phyloP scores from a whole-genome alignment of 1,284 basidiomycete genomes.

The Cryptococcus sp. region DNA sequence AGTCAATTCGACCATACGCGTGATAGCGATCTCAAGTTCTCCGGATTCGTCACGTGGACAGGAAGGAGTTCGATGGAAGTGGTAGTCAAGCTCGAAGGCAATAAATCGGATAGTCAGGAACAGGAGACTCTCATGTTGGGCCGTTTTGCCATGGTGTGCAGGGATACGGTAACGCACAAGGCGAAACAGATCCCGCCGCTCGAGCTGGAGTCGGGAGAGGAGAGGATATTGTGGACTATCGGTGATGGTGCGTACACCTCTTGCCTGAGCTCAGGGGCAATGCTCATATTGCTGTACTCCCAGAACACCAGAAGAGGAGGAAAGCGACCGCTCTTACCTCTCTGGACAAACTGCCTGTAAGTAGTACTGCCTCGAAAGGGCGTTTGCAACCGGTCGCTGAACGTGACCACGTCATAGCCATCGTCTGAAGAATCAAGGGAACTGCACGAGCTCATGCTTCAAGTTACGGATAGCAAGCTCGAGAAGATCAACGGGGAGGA shows the following conservation, averaged over 20 bases:
- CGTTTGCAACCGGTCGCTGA: too few relatives aligned
- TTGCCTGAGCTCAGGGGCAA: not conserved
- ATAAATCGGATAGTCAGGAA: constrained; percentile 48
- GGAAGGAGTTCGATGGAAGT: constrained; percentile 78
- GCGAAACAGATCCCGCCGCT: constrained; percentile 69
- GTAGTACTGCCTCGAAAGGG: constrained; percentile 2
- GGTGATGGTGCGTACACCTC: constrained; percentile 63
- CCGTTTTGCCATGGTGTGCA: constrained; percentile 78
- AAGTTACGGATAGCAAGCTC: constrained; percentile 51
- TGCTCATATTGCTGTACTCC: constrained; percentile 39
- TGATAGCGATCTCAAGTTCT: constrained; percentile 67
- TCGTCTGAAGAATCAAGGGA: constrained; percentile 66
- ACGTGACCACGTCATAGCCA: constrained; percentile 51
- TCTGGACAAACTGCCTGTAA: constrained; percentile 64
- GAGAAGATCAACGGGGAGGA: constrained; percentile 36
- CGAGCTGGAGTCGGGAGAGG: constrained; percentile 63
- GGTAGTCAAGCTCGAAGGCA: constrained; percentile 75
- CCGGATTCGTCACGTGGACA: constrained; percentile 77
- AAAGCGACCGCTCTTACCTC: constrained; percentile 61
- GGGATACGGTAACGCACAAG: constrained; percentile 67
- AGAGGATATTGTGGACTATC: constrained; percentile 64
- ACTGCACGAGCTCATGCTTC: constrained; percentile 68
- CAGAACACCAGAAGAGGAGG: constrained; percentile 62
- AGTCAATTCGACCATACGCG: constrained; percentile 49
- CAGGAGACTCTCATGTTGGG: constrained; percentile 61